phyloP scores from a whole-genome alignment of 2,329 filamentous ascomycete species.

The Lojkania enalia region DNA sequence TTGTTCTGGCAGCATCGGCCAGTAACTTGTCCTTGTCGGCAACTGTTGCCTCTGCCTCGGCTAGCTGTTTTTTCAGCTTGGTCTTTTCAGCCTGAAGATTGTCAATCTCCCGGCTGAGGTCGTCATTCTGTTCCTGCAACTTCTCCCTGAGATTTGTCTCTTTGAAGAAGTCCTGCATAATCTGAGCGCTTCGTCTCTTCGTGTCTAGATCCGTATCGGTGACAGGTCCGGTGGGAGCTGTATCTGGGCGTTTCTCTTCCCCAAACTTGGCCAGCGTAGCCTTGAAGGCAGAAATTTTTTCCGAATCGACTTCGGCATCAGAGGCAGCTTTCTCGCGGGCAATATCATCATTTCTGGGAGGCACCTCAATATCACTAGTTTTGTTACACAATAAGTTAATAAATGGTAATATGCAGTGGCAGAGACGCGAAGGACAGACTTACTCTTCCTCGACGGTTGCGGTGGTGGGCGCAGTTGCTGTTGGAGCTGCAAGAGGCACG shows the following conservation, averaged over 20 bases:
- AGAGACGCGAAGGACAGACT: too few species aligned
- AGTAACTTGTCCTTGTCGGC: conserved; percentile 37
- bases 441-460: conserved; percentile 23
- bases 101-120: conserved; percentile 37
- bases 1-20: conserved; percentile 21
- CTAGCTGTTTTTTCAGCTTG: conserved; percentile 37
- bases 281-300: conserved; percentile 33
- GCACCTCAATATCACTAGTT: conserved; percentile 25
- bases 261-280: conserved; percentile 35
- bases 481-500: conserved; percentile 18
- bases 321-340: conserved; percentile 42
- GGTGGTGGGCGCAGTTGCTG: conserved; percentile 12
- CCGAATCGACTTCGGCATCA: conserved; percentile 39
- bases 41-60: conserved; percentile 34
- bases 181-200: conserved; percentile 36
- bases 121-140: conserved; percentile 41
- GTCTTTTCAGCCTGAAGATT: conserved; percentile 35
- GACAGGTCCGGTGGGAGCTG: conserved; percentile 35
- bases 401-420: background rate
- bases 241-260: conserved; percentile 36
- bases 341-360: conserved; percentile 25
- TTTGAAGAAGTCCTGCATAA: conserved; percentile 47
- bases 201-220: conserved; percentile 36
- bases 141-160: conserved; percentile 42
- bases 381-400: conserved; percentile 13